Conservation (phyloP, 768 basidiomycete genomes). For the Leccinum boreale region DNA sequence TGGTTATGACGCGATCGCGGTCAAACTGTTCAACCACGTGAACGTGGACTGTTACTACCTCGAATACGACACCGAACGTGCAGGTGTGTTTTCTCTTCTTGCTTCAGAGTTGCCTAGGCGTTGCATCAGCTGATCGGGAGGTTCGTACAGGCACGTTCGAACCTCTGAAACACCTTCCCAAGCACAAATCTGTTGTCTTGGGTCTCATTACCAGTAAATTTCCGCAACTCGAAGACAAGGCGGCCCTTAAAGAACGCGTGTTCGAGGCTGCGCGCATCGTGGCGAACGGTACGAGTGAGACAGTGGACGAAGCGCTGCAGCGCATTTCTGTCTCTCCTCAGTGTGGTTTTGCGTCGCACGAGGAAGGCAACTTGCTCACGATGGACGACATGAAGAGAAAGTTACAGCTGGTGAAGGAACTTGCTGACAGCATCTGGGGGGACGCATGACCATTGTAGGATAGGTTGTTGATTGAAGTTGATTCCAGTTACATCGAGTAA, state of each 20-base stretch:
- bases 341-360: neutral
- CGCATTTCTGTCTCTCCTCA: neutral
- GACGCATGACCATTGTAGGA: neutral
- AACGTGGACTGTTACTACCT: neutral
- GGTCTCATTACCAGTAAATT: neutral
- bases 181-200: neutral
- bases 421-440: neutral
- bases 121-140: neutral
- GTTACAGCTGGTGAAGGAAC: neutral
- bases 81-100: neutral
- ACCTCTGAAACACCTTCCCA: neutral
- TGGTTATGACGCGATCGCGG: neutral
- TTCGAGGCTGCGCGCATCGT: neutral
- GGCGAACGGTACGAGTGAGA: neutral
- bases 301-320: neutral
- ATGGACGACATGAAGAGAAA: neutral
- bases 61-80: neutral
- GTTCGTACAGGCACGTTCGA: neutral
- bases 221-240: neutral
- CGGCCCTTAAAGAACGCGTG: neutral
- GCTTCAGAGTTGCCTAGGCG: neutral
- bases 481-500: too few relatives aligned
- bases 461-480: neutral
- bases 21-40: neutral
- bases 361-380: neutral